These are phyloP conservation scores for Scorias spongiosa DNA, from an alignment of 2,329 filamentous ascomycete species.

Conservation along the genomic window DNA sequence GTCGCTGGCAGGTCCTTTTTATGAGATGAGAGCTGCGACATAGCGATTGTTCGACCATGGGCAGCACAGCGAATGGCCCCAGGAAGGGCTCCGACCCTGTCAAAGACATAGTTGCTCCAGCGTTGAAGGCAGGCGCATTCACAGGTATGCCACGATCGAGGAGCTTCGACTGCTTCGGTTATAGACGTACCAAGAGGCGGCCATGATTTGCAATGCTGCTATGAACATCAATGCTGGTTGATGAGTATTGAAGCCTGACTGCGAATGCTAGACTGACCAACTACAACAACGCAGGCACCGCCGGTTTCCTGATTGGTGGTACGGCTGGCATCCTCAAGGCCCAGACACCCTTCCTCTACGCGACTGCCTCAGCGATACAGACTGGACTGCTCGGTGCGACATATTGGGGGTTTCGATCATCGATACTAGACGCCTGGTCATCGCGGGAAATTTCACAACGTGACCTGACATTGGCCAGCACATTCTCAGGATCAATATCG, in stretches of 20 bases:
- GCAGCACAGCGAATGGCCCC: background rate
- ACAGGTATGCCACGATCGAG: slow-evolving; percentile 13
- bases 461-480: slow-evolving; percentile 52
- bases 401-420: slow-evolving; percentile 50
- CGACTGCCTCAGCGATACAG: slow-evolving; percentile 57
- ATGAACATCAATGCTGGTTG: background rate
- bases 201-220: background rate
- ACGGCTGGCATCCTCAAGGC: slow-evolving; percentile 42
- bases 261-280: background rate
- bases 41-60: background rate
- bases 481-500: slow-evolving; percentile 54
- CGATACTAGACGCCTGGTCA: slow-evolving; percentile 22
- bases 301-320: slow-evolving; percentile 44
- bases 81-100: slow-evolving; percentile 6
- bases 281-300: slow-evolving; percentile 36
- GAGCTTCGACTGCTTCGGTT: background rate
- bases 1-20: no score
- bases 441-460: slow-evolving; percentile 10
- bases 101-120: slow-evolving; percentile 13
- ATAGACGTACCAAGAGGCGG: background rate
- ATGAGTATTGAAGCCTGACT: background rate
- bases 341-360: slow-evolving; percentile 52
- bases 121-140: slow-evolving; percentile 19
- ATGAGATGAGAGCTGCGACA: no score
- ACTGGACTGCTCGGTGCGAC: slow-evolving; percentile 66